Base-by-base conservation (phyloP, 805 yeast genomes). In the Zygosaccharomyces bailii region DNA sequence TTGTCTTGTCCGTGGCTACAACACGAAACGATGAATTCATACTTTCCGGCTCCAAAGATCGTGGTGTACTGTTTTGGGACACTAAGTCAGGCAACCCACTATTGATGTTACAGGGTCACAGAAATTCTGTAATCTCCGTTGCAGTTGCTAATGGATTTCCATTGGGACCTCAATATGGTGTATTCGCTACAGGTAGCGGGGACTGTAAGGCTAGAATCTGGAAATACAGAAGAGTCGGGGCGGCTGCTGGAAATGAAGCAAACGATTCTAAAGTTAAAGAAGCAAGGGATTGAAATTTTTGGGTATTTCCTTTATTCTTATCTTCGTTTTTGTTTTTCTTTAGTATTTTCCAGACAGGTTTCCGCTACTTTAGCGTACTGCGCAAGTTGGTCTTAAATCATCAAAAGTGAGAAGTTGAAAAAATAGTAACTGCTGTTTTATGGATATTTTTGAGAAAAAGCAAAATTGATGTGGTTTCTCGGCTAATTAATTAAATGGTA, bases 61-160 rank as follows among this genome's bases (percentile, higher is more conserved):
- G 97, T 59, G 96, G 97, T 43, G 96, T 91, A 44, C 85, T 90
- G 51, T 85, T 91, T 72, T 91, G 99, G 99, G 96, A 91, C 65
- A 90, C 90, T 56, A 72, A 75, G 36, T 79, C 90, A 10, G 96
- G 96, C 51, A 90, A 87, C 67, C 95, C 96, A 43, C 80, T 88
- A 67, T 75, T 91, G 61, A 88, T 90, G 96, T 76, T 93, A 57
- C 97, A 89, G 71, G 98, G 98, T 27, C 98, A 91, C 67, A 82
- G 93, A 65, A 91, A 91, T 72, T 86, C 96, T 7, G 98, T 93
- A 38, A 91, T 91, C 55, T 82, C 91, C 44, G 98, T 91, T 31
- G 88, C 96, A 39, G 96, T 93, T 17, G 82, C 93, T 18, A 88
- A 89, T 54, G 81, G 80, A 50, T 82, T 87, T 50, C 72, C 74